Percentiles rank a stretch among this genome's conserved stretches.
Evolutionary conservation across 768 basidiomycete species (phyloP).

Genomic region (Pleurotus tuoliensis): DNA sequence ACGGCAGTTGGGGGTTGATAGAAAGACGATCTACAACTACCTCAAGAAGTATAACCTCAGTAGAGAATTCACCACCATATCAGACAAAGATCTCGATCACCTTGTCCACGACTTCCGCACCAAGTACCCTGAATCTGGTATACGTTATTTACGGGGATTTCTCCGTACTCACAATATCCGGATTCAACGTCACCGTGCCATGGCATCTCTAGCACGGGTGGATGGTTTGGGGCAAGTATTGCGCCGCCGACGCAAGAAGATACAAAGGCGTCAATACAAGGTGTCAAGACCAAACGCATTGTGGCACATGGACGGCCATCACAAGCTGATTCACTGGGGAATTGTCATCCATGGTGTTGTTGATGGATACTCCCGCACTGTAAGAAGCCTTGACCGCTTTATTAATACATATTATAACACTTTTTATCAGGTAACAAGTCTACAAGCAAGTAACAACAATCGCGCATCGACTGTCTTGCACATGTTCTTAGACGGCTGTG

Average conservation of each 20-base stretch:
- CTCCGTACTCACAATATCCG: slow-evolving; percentile 20
- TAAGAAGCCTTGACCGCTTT: slow-evolving; percentile 8
- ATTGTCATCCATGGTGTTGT: slow-evolving; percentile 20
- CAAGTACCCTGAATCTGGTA: slow-evolving; percentile 17
- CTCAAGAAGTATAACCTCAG: slow-evolving; percentile 3
- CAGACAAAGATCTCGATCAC: not conserved
- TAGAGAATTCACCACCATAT: not conserved
- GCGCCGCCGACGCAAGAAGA: slow-evolving; percentile 6
- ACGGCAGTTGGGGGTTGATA: slow-evolving; percentile 1
- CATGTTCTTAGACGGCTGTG: slow-evolving; percentile 18
- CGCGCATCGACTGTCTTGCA: slow-evolving; percentile 22
- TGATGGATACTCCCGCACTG: slow-evolving; percentile 16
- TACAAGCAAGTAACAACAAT: slow-evolving; percentile 25
- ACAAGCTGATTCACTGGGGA: slow-evolving; percentile 25
- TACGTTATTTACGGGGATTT: slow-evolving; percentile 24
- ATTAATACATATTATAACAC: slow-evolving; percentile 26
- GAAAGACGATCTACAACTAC: not conserved
- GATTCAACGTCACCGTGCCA: slow-evolving; percentile 19
- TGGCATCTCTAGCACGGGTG: slow-evolving; percentile 17
- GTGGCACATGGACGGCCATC: slow-evolving; percentile 31
- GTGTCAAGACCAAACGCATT: slow-evolving; percentile 19
- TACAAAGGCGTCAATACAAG: slow-evolving; percentile 14
- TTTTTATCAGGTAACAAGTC: slow-evolving; percentile 21
- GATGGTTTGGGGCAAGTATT: slow-evolving; percentile 22
- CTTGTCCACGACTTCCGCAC: slow-evolving; percentile 1